Base-by-base conservation (phyloP, 176 grass and related monocot genomes). In the Puccinellia tenuiflora region DNA sequence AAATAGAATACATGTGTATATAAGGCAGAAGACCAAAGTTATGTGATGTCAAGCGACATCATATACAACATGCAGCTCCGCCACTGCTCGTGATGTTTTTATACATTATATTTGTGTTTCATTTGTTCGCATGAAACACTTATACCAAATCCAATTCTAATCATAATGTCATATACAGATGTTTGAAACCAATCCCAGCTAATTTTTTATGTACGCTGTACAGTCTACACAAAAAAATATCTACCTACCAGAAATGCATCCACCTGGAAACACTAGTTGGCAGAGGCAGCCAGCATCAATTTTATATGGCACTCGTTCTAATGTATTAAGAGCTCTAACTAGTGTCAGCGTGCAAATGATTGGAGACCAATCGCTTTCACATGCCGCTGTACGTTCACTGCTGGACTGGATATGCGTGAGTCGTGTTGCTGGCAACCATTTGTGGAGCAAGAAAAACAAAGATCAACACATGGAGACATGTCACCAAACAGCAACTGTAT, bases 401-500 rank as follows among this genome's bases (percentile, higher is more conserved):
- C 33, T 43, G 50, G 79, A 43, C 5, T 42, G 25, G 24, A 72
- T 68, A 16, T 30, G 68, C 68, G 38, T 43, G 61, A 26, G 38
- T 17, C 59, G 39, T 18, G 53, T 37, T 55, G 83, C 28, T 86
- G 76, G 60, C 84, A 59, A 51, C 50, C 83, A 47, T 76, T 38
- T 52, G 34, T 17, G 20, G 18, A 10, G 18, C 26, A 45, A 26
- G n/a, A 4, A 70, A 69, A 71, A 45, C 10, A 43, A 43, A 43
- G 40, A 43, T 43, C 37, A 39, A 39, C 37, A 39, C 37, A 39
- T 6, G 37, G 37, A 39, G 37, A 39, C 1, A 26, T 26, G 55
- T 15, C 8, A 30, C 5, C 70, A 46, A 46, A 46, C 43, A 50
- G 43, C 43, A 73, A 50, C 70, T 5, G 70, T 16, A 28, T 16